Evolutionary conservation across 129 eudicot species (phyloP).

Genomic region (Cynara cardunculus): DNA sequence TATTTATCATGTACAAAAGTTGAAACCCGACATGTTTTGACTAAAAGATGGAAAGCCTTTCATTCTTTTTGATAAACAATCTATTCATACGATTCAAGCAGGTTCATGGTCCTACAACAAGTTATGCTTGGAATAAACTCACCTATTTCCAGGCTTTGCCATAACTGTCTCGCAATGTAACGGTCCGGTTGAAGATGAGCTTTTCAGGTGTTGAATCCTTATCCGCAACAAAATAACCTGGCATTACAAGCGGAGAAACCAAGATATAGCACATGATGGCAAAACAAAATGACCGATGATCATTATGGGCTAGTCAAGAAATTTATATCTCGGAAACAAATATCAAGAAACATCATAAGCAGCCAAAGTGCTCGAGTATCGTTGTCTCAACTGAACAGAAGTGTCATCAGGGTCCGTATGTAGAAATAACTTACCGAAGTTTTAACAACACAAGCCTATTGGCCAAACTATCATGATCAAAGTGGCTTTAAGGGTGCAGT

Average conservation of each 20-base stretch:
- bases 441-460: too few species aligned
- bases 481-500: too few species aligned
- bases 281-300: background rate
- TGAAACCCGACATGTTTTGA: too few species aligned
- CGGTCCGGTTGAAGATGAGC: slow-evolving; percentile 76
- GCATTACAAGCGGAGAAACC: slow-evolving; percentile 7
- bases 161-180: slow-evolving; percentile 77
- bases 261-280: background rate
- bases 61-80: too few species aligned
- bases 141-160: slow-evolving; percentile 62
- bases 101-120: background rate
- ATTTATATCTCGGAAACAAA: background rate
- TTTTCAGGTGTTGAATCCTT: slow-evolving; percentile 76
- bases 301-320: background rate
- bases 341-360: too few species aligned
- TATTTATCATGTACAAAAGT: too few species aligned
- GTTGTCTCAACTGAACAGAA: too few species aligned
- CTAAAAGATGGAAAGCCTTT: too few species aligned
- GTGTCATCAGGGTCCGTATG: too few species aligned
- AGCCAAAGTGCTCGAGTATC: too few species aligned
- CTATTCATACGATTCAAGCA: background rate
- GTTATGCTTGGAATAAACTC: background rate
- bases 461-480: too few species aligned
- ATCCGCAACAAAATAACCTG: slow-evolving; percentile 87
- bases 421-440: too few species aligned